Evolutionary conservation across 805 yeast species (phyloP).

Genomic region (Schizosaccharomyces cryophilus): DNA sequence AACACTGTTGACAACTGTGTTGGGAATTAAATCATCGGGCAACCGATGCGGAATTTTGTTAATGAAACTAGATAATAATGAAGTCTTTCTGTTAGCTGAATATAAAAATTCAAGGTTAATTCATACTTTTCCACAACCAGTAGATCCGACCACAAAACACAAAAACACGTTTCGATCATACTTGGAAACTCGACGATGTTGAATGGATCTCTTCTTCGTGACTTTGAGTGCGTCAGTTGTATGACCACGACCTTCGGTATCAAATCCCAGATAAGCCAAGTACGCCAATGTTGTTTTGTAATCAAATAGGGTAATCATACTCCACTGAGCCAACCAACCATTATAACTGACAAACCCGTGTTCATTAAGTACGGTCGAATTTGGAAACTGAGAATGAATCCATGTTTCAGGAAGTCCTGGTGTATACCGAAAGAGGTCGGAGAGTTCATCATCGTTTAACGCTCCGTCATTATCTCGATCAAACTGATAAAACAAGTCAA

Average conservation of each 20-base stretch:
- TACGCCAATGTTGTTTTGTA: slow-evolving; percentile 67
- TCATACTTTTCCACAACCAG: slow-evolving; percentile 48
- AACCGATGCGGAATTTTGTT: slow-evolving; percentile 25
- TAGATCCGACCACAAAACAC: slow-evolving; percentile 67
- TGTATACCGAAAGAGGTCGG: slow-evolving; percentile 54
- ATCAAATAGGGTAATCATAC: slow-evolving; percentile 77
- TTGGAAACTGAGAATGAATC: slow-evolving; percentile 68
- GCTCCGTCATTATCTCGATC: slow-evolving; percentile 97
- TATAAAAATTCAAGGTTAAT: not conserved
- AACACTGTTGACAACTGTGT: slow-evolving; percentile 71
- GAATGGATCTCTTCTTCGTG: slow-evolving; percentile 50
- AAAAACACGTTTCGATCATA: slow-evolving; percentile 73
- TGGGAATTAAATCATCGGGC: slow-evolving; percentile 46
- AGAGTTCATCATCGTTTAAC: slow-evolving; percentile 45
- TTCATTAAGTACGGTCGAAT: slow-evolving; percentile 70
- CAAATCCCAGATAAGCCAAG: slow-evolving; percentile 74
- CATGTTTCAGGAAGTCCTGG: slow-evolving; percentile 82
- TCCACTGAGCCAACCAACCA: slow-evolving; percentile 99
- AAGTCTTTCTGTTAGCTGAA: slow-evolving; percentile 9
- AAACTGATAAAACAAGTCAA: slow-evolving; percentile 64
- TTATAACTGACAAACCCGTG: slow-evolving; percentile 75
- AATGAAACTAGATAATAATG: slow-evolving; percentile 37
- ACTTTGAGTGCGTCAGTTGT: slow-evolving; percentile 38
- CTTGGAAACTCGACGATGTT: slow-evolving; percentile 38
- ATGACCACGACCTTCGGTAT: slow-evolving; percentile 14